Evolutionary conservation across 129 eudicot species (phyloP), one percentile per base, ranked within the genome.

Genomic region (Flaveria robusta): DNA sequence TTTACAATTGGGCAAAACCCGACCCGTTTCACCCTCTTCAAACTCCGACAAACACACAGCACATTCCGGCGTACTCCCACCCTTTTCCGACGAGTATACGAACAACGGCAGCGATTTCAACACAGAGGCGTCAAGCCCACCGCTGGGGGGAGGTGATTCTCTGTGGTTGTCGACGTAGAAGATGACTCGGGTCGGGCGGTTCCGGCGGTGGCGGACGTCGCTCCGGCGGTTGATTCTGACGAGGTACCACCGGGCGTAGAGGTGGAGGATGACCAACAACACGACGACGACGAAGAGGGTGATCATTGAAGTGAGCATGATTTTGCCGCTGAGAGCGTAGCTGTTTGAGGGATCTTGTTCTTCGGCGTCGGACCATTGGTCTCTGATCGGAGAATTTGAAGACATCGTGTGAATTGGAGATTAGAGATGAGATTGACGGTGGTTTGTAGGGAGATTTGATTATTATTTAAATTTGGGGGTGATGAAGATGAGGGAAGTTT

Each of bases 1-100:
- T n/a, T 83, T 85, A 7, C 98, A 90, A 58, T 88, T 88, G 10
- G 98, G 99, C 63, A 95, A 72, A 20, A 83, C 12, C 52, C 97
- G 78, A 10, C 91, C 94, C n/a, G 51, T 78, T 13, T 95, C 96
- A 0, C 81, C 79, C 2, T 85, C 83, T 65, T 87, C 97, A 52
- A 95, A 95, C 68, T 95, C 96, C 68, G 99, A 95, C 47, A 95
- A 85, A 68, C 97, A 95, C 27, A 95, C 99, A 15, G 97, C 96
- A 64, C 97, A 95, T 54, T 91, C 99, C 26, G 76, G 74, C 34
- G 12, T 23, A 16, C 39, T 70, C 10, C 29, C 62, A 15, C 56
- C 20, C 8, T 81, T 64, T 68, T 73, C 41, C 64, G 84, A 23
- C 19, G 88, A 72, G 86, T 76, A 82, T 1, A 75, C 63, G 29